These are phyloP conservation scores for Thymus quinquecostatus DNA, from an alignment of 257 asterid genomes.

Conservation along the genomic window DNA sequence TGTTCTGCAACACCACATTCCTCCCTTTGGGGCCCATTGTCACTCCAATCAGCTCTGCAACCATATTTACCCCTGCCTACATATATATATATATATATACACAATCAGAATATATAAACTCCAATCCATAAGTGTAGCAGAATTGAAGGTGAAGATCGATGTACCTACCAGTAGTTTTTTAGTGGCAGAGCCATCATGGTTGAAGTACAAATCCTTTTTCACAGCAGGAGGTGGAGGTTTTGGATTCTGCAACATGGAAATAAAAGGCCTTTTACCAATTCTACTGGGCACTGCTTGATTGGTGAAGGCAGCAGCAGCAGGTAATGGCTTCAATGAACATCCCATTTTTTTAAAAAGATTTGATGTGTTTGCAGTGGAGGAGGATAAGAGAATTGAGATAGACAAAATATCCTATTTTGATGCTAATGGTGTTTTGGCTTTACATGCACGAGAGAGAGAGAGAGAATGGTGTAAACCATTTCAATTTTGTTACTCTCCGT, in stretches of 20 bases:
- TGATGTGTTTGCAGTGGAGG: constrained; percentile 15
- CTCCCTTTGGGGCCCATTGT: constrained; percentile 93
- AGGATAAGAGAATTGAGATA: constrained; percentile 39
- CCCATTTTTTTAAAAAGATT: constrained; percentile 42
- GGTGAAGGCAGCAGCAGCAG: constrained; percentile 53
- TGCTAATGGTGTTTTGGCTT: constrained; percentile 26
- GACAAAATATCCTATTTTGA: constrained; percentile 29
- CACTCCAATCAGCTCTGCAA: constrained; percentile 83
- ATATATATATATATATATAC: background rate
- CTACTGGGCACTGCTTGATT: constrained; percentile 37
- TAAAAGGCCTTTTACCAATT: constrained; percentile 41
- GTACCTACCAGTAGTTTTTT: constrained; percentile 63
- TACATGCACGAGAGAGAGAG: too few relatives aligned
- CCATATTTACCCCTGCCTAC: constrained; percentile 79
- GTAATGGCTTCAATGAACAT: constrained; percentile 54
- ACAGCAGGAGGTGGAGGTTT: constrained; percentile 44
- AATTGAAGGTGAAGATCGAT: background rate
- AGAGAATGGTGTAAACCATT: too few relatives aligned
- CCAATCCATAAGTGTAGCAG: background rate
- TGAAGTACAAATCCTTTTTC: constrained; percentile 75
- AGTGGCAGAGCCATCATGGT: constrained; percentile 82
- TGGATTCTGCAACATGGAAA: constrained; percentile 39
- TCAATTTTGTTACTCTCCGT: too few relatives aligned
- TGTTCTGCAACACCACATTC: constrained; percentile 88
- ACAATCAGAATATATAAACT: background rate